Evolutionary conservation across 805 yeast genomes (phyloP).

Genomic region (Wickerhamiella vanderwaltii): DNA sequence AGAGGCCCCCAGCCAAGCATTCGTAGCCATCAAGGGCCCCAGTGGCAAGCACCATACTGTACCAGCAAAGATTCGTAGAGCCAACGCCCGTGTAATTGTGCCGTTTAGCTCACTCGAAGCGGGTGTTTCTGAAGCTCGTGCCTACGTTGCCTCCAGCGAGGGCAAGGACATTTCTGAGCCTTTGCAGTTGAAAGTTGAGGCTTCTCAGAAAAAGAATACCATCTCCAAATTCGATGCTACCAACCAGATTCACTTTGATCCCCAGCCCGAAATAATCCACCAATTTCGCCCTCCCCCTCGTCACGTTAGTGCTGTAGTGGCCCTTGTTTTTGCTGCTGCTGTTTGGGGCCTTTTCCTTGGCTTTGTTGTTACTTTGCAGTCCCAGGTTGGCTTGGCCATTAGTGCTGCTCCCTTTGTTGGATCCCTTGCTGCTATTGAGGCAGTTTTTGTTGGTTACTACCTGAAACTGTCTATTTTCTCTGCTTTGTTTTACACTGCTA

Average conservation of each 20-base stretch:
- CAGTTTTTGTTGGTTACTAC: conserved; percentile 45
- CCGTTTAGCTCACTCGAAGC: conserved; percentile 9
- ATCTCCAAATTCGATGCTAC: conserved; percentile 9
- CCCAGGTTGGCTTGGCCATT: conserved; percentile 29
- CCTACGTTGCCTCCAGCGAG: conserved; percentile 24
- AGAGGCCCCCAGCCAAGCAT: conserved; percentile 16
- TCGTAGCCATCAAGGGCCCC: conserved; percentile 13
- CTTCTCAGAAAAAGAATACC: background rate
- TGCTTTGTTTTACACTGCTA: conserved; percentile 37
- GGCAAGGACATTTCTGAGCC: conserved; percentile 4
- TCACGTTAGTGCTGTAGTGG: conserved; percentile 40
- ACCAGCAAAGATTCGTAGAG: conserved; percentile 26
- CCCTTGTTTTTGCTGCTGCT: conserved; percentile 38
- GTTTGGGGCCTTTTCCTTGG: conserved; percentile 34
- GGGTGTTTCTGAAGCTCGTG: conserved; percentile 4
- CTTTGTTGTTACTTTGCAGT: conserved; percentile 30
- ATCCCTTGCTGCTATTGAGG: conserved; percentile 40
- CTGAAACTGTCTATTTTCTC: conserved; percentile 48
- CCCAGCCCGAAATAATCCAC: conserved; percentile 52
- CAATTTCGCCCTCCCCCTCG: conserved; percentile 43
- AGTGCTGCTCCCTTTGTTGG: conserved; percentile 35
- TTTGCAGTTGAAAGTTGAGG: background rate
- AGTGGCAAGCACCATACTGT: conserved; percentile 14
- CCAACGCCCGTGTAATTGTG: conserved; percentile 24
- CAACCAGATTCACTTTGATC: conserved; percentile 25